Base-by-base conservation (phyloP, 192 early-diverging fungal species). In the Coemansia sp. region DNA sequence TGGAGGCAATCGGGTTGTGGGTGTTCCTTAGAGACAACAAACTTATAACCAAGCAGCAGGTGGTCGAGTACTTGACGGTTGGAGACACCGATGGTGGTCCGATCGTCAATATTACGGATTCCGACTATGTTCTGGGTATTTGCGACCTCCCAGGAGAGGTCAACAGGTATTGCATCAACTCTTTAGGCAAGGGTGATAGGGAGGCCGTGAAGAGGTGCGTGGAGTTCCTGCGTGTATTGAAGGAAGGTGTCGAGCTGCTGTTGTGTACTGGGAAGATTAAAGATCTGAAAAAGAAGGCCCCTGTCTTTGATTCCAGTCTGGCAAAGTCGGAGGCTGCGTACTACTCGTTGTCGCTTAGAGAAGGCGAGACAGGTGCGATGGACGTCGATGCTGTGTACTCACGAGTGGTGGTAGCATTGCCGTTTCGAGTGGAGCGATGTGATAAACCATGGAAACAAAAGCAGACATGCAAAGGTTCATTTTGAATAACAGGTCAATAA, bases 61-160 rank as follows among this genome's bases (percentile, higher is more conserved):
- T 85, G 9, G 49, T 75, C 13, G 64, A 72, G 11, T 53, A 57
- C 18, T 58, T 75, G 11, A 53, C 74, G 0, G 40, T 64, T 0
- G 59, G 62, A 1, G 63, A 32, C 10, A 65, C 21, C 6, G 21
- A 61, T 23, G 13, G 7, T 11, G 23, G 9, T 54, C 75, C 68
- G 23, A 37, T 73, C 49, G 60, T 75, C 0, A 8, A 54, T n/a
- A 69, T 81, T 4, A 63, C 79, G 1, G 73, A 86, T 13, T 68
- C 63, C 32, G 85, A 87, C 52, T 89, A 87, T 69, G 41, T 89
- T 9, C 52, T 89, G 53, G 87, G 87, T 0, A 63, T 89, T 11
- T 77, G 85, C 39, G 87, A 89, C 70, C 65, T 89, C 43, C 81
- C 85, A 2, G 87, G 87, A 10, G 87, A 89, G 57, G 71, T 89